Evolutionary conservation across 1,284 basidiomycete genomes (phyloP).

Genomic region (Phaffia rhodozyma): DNA sequence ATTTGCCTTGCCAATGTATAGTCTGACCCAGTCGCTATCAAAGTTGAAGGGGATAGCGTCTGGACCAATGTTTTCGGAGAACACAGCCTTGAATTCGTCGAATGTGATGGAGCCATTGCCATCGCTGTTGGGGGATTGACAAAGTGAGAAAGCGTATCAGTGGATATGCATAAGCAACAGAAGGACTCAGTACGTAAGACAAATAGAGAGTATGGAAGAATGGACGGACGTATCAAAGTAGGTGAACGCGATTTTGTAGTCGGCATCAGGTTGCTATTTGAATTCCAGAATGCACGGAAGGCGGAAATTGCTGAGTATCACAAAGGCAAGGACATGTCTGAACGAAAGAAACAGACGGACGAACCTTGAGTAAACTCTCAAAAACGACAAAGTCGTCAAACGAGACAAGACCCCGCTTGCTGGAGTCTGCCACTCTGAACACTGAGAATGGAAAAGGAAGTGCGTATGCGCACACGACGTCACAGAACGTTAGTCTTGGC

Average conservation of each 20-base stretch:
- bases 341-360: neutral
- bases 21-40: slow-evolving; percentile 86
- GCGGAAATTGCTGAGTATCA: slow-evolving; percentile 22
- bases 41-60: slow-evolving; percentile 88
- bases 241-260: slow-evolving; percentile 91
- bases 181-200: neutral
- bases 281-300: slow-evolving; percentile 4
- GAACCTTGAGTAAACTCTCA: slow-evolving; percentile 63
- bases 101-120: slow-evolving; percentile 77
- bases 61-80: slow-evolving; percentile 63
- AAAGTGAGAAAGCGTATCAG: slow-evolving; percentile 11
- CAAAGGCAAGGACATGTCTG: neutral
- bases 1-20: slow-evolving; percentile 85
- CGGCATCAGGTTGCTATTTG: slow-evolving; percentile 61
- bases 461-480: slow-evolving; percentile 12
- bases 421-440: slow-evolving; percentile 77
- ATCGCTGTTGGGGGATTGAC: slow-evolving; percentile 44
- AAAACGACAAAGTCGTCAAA: slow-evolving; percentile 93
- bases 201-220: neutral
- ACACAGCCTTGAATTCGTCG: slow-evolving; percentile 84
- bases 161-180: neutral
- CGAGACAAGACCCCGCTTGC: slow-evolving; percentile 63
- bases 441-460: slow-evolving; percentile 33
- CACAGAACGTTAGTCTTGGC: neutral
- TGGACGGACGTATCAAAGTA: slow-evolving; percentile 79